Conservation (phyloP, 352 stramenopile species). For the Globisporangium paddicum region DNA sequence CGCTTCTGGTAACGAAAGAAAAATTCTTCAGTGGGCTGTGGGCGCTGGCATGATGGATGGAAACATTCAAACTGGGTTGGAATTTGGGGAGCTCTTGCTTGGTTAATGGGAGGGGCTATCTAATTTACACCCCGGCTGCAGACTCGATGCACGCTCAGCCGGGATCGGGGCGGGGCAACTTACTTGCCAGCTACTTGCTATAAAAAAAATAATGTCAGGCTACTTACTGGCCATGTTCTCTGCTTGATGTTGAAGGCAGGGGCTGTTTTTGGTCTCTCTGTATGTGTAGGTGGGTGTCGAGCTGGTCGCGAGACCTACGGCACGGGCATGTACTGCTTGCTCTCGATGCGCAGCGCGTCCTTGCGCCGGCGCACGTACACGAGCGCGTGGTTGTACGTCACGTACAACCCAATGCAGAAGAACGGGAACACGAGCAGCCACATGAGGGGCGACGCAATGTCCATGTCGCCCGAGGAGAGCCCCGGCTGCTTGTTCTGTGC, state of each 20-base stretch:
- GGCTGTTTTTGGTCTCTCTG: too few relatives aligned
- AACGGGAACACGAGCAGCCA: constrained; percentile 62
- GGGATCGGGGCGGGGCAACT: background rate
- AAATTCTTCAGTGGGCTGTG: too few relatives aligned
- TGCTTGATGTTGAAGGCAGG: background rate
- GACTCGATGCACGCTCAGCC: background rate
- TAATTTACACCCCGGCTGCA: constrained; percentile 1
- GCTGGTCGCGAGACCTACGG: constrained; percentile 2
- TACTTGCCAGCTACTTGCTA: background rate
- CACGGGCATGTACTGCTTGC: constrained; percentile 68
- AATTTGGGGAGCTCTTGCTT: too few relatives aligned
- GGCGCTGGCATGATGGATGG: background rate
- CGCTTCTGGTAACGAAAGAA: too few relatives aligned
- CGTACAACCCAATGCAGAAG: constrained; percentile 56
- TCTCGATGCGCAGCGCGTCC: constrained; percentile 58
- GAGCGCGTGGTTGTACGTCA: constrained; percentile 29
- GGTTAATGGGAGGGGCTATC: background rate
- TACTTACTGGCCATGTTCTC: background rate
- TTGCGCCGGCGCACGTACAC: constrained; percentile 49
- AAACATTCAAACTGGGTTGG: background rate
- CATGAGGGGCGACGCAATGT: constrained; percentile 27
- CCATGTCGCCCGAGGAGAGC: constrained; percentile 9
- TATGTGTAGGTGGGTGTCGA: background rate
- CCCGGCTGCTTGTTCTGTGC: constrained; percentile 16
- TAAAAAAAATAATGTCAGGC: constrained; percentile 3